Evolutionary conservation across 2,329 filamentous ascomycete genomes (phyloP).

Genomic region (Claviceps citrina): DNA sequence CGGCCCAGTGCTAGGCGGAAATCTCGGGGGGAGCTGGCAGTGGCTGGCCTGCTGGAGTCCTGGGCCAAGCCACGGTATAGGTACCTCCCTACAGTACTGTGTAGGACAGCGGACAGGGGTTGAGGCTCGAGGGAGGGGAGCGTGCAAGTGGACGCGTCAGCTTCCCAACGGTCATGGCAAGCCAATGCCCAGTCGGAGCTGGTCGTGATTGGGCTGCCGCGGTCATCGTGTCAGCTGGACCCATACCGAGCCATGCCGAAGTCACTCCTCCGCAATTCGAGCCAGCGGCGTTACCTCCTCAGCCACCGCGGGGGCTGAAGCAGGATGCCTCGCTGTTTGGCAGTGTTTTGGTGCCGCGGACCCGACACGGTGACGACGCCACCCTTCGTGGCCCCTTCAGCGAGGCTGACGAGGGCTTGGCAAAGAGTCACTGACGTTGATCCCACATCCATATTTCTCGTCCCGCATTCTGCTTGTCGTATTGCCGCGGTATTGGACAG

Average conservation of each 20-base stretch:
- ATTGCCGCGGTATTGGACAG: too few relatives aligned
- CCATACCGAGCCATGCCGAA: neutral
- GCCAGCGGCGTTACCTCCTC: neutral
- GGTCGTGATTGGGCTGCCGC: neutral
- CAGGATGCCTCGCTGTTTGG: neutral
- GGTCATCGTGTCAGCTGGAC: neutral
- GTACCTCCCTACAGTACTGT: too few relatives aligned
- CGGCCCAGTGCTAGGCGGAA: too few relatives aligned
- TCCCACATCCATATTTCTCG: too few relatives aligned
- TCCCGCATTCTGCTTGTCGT: too few relatives aligned
- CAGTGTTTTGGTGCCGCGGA: slow-evolving; percentile 1
- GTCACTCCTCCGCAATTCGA: slow-evolving; percentile 1
- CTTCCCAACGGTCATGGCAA: slow-evolving; percentile 7
- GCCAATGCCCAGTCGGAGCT: neutral
- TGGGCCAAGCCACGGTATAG: too few relatives aligned
- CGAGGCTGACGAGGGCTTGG: too few relatives aligned
- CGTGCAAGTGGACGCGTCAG: slow-evolving; percentile 16
- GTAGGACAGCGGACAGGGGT: slow-evolving; percentile 11
- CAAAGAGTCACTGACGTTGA: too few relatives aligned
- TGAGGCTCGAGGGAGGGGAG: slow-evolving; percentile 5
- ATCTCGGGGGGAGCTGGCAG: too few relatives aligned
- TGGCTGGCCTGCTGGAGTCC: too few relatives aligned
- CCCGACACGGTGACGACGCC: slow-evolving; percentile 7
- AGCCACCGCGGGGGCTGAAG: slow-evolving; percentile 3
- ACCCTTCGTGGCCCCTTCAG: too few relatives aligned